Percentiles rank a stretch among this genome's conserved stretches.
These are phyloP conservation scores for Corymbia calophylla DNA, from an alignment of 441 rosid genomes.

Conservation along the genomic window DNA sequence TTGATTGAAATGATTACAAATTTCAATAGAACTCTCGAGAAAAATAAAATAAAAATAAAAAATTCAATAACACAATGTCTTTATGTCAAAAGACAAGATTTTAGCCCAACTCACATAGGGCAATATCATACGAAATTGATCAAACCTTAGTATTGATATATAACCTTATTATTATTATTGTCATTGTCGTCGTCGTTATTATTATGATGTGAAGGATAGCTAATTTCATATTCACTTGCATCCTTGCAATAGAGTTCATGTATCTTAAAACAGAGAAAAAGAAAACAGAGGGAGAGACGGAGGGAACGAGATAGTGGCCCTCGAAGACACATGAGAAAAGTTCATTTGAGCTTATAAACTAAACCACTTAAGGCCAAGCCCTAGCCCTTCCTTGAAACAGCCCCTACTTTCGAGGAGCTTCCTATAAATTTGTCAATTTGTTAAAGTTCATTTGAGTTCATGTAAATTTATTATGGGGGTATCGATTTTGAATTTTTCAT, in stretches of 20 bases:
- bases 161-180: not conserved
- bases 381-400: not conserved
- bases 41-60: too few relatives aligned
- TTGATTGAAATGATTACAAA: too few relatives aligned
- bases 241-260: not conserved
- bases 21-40: not conserved
- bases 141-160: not conserved
- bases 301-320: not conserved
- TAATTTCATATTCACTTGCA: not conserved
- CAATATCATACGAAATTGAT: not conserved
- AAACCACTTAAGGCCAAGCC: not conserved
- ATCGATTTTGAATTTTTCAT: too few relatives aligned
- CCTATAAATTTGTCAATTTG: not conserved
- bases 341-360: not conserved
- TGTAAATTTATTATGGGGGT: rapidly evolving
- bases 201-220: not conserved
- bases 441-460: not conserved
- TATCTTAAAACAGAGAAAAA: not conserved
- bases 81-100: not conserved
- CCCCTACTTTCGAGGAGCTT: not conserved
- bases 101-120: not conserved
- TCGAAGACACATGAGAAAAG: not conserved
- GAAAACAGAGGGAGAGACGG: not conserved
- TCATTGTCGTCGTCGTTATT: too few relatives aligned
- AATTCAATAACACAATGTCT: not conserved